A percentile compares a stretch with the other conserved stretches of the same genome.
phyloP scores from a whole-genome alignment of 805 yeast species.

The Metschnikowia bowlesiae region DNA sequence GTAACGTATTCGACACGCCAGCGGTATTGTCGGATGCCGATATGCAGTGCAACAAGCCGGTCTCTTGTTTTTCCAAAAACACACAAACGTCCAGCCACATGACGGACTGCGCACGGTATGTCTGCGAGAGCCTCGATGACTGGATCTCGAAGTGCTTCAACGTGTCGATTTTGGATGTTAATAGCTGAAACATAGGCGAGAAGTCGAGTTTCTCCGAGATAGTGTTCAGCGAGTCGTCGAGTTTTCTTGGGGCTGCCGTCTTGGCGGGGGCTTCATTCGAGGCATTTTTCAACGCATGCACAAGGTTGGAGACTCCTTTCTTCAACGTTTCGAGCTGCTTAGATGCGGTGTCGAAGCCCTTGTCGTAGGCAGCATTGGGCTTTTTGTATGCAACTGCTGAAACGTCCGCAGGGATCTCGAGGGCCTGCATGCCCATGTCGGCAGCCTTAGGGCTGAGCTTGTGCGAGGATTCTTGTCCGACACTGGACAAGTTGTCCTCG shows the following conservation, averaged over 20 bases:
- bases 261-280: not conserved
- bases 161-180: constrained; percentile 28
- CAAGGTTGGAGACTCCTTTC: constrained; percentile 5
- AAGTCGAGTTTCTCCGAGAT: constrained; percentile 30
- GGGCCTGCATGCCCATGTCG: constrained; percentile 1
- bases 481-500: too few relatives aligned
- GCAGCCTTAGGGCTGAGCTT: not conserved
- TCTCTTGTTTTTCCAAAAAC: constrained; percentile 25
- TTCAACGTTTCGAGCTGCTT: constrained; percentile 24
- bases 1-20: not conserved
- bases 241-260: not conserved
- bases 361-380: constrained; percentile 27
- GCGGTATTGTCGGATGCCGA: not conserved
- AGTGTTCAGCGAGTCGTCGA: constrained; percentile 35
- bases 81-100: constrained; percentile 27
- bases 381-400: not conserved
- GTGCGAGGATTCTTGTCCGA: not conserved
- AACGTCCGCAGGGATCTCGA: constrained; percentile 1
- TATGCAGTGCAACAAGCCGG: constrained; percentile 15
- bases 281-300: constrained; percentile 2
- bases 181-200: constrained; percentile 28
- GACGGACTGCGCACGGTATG: constrained; percentile 24
- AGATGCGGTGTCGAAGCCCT: constrained; percentile 34
- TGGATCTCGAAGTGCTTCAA: constrained; percentile 21
- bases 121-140: constrained; percentile 25